These are phyloP conservation scores for Dendrobium huoshanense DNA, from an alignment of 106 monocot species.

Conservation along the genomic window DNA sequence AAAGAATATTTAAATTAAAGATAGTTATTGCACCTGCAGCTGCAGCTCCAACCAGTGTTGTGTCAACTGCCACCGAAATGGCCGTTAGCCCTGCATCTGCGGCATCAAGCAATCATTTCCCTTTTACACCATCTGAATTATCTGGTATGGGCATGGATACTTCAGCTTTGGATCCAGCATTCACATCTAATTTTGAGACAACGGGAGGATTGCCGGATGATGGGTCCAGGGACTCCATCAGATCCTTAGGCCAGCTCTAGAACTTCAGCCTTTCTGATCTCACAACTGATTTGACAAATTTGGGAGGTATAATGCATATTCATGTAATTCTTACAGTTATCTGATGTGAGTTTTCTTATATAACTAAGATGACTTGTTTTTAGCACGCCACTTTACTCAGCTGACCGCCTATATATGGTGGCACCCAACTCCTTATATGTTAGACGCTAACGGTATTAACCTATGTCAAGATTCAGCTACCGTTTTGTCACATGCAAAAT, in stretches of 20 bases:
- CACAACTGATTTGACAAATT: conserved; percentile 75
- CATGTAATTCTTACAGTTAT: not conserved
- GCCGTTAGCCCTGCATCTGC: conserved; percentile 75
- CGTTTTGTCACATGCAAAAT: not conserved
- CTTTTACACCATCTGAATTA: conserved; percentile 75
- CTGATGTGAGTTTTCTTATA: not conserved
- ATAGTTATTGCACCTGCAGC: conserved; percentile 9
- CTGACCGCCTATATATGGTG: no score
- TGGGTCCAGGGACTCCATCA: conserved; percentile 56
- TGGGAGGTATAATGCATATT: conserved; percentile 58
- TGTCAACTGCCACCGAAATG: conserved; percentile 70
- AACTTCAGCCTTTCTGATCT: conserved; percentile 89
- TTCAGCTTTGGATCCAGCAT: conserved; percentile 54
- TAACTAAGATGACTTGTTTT: no score
- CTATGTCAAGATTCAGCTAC: no score
- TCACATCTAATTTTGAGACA: conserved; percentile 43
- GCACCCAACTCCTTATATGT: no score
- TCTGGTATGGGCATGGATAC: conserved; percentile 79
- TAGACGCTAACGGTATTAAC: no score
- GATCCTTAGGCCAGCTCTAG: conserved; percentile 78
- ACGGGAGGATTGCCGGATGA: conserved; percentile 48
- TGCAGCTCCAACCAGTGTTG: conserved; percentile 32
- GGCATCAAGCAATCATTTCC: conserved; percentile 82
- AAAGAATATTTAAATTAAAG: no score
- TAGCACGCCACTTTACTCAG: no score